These are phyloP conservation scores for Gonapodya prolifera DNA, from an alignment of 192 early-diverging fungal genomes.

Conservation along the genomic window DNA sequence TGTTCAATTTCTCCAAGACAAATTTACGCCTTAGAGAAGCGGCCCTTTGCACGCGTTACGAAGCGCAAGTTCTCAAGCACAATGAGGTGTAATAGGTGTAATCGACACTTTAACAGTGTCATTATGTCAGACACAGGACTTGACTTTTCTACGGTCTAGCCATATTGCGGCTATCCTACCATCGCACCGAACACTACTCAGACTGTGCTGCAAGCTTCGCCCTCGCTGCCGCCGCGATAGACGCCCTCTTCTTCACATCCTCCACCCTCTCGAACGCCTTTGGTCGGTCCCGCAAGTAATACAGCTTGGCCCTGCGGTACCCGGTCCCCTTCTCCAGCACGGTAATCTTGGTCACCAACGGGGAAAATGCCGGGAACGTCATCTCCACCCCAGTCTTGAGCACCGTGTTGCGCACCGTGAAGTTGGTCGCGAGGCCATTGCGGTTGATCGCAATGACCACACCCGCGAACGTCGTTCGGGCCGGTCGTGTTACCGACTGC, in stretches of 20 bases:
- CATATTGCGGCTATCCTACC: too few species aligned
- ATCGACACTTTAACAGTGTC: too few species aligned
- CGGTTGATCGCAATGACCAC: slow-evolving; percentile 27
- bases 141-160: too few species aligned
- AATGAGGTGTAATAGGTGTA: too few species aligned
- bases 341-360: slow-evolving; percentile 29
- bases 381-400: slow-evolving; percentile 37
- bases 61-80: too few species aligned
- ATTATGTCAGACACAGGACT: too few species aligned
- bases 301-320: slow-evolving; percentile 12
- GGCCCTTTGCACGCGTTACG: too few species aligned
- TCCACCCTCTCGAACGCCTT: neutral
- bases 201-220: too few species aligned
- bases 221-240: neutral
- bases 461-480: slow-evolving; percentile 31
- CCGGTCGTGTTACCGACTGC: slow-evolving; percentile 24
- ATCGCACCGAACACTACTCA: too few species aligned
- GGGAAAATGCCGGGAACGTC: slow-evolving; percentile 33
- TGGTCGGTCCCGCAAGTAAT: neutral
- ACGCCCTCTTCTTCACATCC: slow-evolving; percentile 1
- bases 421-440: slow-evolving; percentile 28
- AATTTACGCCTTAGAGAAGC: too few species aligned
- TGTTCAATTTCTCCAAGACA: too few species aligned
- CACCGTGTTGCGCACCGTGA: slow-evolving; percentile 31
- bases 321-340: slow-evolving; percentile 27